Base-by-base conservation (phyloP, 148 eudicot genomes). In the Spergularia marina region DNA sequence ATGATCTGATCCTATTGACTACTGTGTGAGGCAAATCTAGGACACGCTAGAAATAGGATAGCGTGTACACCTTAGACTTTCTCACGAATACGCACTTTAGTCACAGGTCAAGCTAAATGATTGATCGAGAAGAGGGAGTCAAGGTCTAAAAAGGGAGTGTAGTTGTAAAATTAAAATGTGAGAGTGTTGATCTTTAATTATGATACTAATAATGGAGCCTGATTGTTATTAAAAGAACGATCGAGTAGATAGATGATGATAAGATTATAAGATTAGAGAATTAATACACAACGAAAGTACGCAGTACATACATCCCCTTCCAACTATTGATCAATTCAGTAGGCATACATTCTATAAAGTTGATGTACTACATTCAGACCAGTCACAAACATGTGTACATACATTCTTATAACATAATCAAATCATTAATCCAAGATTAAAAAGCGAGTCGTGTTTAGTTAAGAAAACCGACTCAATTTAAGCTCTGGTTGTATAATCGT, bases 271-370 rank as follows among this genome's bases (percentile, higher is more conserved):
- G 23, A 62, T 65, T 65, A 17, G 66, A 62, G n/a, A 65, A 65
- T 65, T 36, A 39, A 39, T 65, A 65, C 67, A 63, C 51, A 53
- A 65, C 51, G 69, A 65, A 65, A 39, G 20, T 2, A 65, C 69
- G 69, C 17, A 17, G 21, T 39, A 16, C 69, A 20, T 65, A 20
- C 49, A 6, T 44, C 0, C 49, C 21, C 69, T 39, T 65, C 65
- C 12, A 65, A 65, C 40, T 65, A 65, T 65, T 65, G 51, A 5
- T 64, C 18, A 14, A 12, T 25, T 36, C 2, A 11, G 7, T 34
- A 30, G 18, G 4, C 6, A 17, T 7, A 0, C n/a, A 17, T 39
- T 2, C 69, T 21, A 36, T 65, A 65, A 65, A 65, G 69, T 17
- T 65, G 5, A 7, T 16, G 8, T 65, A 44, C 49, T 44, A 6